Conservation (phyloP, 2,329 filamentous ascomycete genomes). For the Pseudogymnoascus sp. region DNA sequence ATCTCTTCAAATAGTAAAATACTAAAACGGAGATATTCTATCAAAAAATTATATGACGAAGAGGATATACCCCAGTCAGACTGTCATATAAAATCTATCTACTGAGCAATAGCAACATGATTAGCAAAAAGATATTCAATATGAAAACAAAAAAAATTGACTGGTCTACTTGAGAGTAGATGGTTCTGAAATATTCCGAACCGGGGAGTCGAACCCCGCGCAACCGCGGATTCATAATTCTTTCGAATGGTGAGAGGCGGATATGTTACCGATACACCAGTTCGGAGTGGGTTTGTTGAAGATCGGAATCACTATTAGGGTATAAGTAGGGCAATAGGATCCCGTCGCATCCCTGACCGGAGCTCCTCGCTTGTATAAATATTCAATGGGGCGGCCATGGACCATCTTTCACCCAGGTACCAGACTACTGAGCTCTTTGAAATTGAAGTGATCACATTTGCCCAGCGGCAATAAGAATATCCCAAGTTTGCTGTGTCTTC, state of each 20-base stretch:
- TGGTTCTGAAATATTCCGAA: slow-evolving; percentile 8
- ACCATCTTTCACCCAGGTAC: neutral
- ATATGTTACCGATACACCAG: slow-evolving; percentile 9
- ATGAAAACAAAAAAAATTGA: slow-evolving; percentile 1
- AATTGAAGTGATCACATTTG: neutral
- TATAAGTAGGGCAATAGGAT: neutral
- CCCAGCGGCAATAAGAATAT: neutral
- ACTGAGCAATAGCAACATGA: neutral
- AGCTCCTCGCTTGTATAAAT: neutral
- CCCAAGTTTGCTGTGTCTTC: neutral
- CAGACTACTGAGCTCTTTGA: neutral
- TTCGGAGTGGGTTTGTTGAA: slow-evolving; percentile 4
- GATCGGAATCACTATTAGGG: neutral
- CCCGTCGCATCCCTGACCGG: neutral
- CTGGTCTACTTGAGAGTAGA: slow-evolving; percentile 4
- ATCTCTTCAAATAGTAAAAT: neutral
- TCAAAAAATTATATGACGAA: neutral
- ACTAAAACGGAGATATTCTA: neutral
- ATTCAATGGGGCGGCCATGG: neutral
- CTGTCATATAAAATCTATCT: neutral
- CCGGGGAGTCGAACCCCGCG: slow-evolving; percentile 7
- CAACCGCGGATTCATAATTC: slow-evolving; percentile 1
- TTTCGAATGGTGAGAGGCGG: slow-evolving; percentile 8
- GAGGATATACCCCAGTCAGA: neutral
- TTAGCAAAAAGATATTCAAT: neutral